Evolutionary conservation across 2,329 filamentous ascomycete species (phyloP).

Genomic region (Gaeumannomyces tritici): DNA sequence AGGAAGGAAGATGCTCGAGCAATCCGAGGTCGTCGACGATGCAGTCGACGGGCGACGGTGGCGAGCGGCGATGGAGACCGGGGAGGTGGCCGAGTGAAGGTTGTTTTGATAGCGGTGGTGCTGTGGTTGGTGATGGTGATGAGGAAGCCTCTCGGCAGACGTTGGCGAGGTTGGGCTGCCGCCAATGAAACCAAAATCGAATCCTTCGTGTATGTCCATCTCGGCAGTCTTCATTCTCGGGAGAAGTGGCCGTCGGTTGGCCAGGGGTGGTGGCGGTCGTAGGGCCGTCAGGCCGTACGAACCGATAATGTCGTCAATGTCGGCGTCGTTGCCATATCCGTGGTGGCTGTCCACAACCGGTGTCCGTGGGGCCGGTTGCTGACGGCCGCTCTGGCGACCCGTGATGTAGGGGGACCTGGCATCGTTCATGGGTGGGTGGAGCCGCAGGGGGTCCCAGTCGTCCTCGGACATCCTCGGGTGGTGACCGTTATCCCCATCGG

Average conservation of each 20-base stretch:
- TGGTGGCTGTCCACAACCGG: neutral
- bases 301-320: constrained; percentile 1
- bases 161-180: neutral
- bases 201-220: constrained; percentile 19
- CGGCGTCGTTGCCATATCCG: neutral
- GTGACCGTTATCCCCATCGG: neutral
- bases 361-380: neutral
- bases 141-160: neutral
- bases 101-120: neutral
- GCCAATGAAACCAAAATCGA: constrained; percentile 22
- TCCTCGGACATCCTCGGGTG: neutral
- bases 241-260: neutral
- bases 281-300: constrained; percentile 2
- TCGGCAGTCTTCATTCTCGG: constrained; percentile 3
- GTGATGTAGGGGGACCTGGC: constrained; percentile 6
- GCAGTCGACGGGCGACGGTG: constrained; percentile 6
- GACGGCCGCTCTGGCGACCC: neutral
- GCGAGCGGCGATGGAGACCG: constrained; percentile 9
- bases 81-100: neutral
- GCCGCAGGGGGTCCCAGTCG: constrained; percentile 23
- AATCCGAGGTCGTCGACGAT: constrained; percentile 6
- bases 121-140: neutral
- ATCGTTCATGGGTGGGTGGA: constrained; percentile 17
- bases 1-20: neutral
- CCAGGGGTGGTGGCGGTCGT: constrained; percentile 6